These are phyloP conservation scores for Leishmania tarentolae DNA, from an alignment of 208 protist genomes.

Conservation along the genomic window DNA sequence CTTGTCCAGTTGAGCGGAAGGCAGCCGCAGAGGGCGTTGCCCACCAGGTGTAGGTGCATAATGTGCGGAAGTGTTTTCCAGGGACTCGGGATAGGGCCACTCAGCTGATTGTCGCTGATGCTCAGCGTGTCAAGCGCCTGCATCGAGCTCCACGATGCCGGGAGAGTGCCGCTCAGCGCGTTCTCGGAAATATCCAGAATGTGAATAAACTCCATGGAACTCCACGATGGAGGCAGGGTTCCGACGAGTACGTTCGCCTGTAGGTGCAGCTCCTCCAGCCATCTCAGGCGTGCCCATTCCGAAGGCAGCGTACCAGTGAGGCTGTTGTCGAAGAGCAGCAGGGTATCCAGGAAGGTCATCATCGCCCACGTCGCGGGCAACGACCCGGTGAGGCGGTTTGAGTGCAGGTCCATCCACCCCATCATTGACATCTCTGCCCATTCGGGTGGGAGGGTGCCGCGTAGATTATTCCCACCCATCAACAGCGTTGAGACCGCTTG, in stretches of 20 bases:
- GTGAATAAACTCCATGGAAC: neutral
- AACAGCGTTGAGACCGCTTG: neutral
- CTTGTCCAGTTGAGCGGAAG: conserved; percentile 4
- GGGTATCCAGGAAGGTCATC: neutral
- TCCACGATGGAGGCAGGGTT: conserved; percentile 14
- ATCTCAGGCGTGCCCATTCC: neutral
- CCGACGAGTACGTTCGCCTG: neutral
- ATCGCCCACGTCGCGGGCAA: conserved; percentile 5
- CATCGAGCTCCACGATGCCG: conserved; percentile 1
- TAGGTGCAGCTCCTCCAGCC: conserved; percentile 2
- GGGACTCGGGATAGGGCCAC: neutral
- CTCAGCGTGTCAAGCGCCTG: conserved; percentile 10
- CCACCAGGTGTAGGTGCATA: neutral
- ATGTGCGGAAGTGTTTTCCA: neutral
- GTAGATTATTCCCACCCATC: conserved; percentile 2
- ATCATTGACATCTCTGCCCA: conserved; percentile 5
- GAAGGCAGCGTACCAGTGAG: conserved; percentile 7
- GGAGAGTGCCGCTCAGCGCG: conserved; percentile 4
- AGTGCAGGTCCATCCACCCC: neutral
- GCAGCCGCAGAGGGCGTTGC: conserved; percentile 9
- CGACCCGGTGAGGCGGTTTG: conserved; percentile 10
- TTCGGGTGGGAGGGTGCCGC: conserved; percentile 13
- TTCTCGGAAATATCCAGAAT: conserved; percentile 8
- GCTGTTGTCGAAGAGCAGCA: conserved; percentile 2
- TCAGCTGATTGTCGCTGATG: neutral